Percentiles rank a stretch among this genome's conserved stretches.
Conservation (phyloP, 495 filamentous ascomycete species). For the Extremus antarcticus region DNA sequence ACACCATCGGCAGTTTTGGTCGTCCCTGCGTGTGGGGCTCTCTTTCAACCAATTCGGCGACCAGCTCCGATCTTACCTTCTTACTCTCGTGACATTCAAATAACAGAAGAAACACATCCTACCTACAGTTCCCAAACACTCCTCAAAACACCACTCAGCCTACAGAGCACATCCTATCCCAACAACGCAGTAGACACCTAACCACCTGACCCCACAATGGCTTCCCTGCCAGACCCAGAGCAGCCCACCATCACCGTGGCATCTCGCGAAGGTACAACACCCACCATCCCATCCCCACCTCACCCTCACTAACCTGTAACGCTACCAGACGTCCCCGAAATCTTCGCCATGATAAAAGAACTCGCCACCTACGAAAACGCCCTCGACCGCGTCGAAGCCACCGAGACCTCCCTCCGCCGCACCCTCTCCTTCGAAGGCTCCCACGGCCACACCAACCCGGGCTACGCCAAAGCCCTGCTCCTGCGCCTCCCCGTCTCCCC, state of each 20-base stretch:
- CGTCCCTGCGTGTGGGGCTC: no score
- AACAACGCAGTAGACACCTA: neutral
- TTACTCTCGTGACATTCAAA: no score
- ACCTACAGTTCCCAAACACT: neutral
- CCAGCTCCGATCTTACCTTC: no score
- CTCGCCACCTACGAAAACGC: constrained; percentile 79
- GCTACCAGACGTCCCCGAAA: constrained; percentile 65
- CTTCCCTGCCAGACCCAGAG: neutral
- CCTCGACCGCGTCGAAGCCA: constrained; percentile 66
- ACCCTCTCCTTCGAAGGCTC: constrained; percentile 66
- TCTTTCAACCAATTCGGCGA: no score
- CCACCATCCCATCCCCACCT: neutral
- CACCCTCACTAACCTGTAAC: no score
- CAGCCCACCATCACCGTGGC: constrained; percentile 19
- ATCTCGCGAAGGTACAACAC: constrained; percentile 20
- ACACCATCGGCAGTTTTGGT: no score
- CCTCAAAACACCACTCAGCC: neutral
- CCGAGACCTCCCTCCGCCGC: constrained; percentile 53
- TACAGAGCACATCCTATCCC: neutral
- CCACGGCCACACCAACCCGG: constrained; percentile 13
- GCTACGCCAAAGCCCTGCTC: constrained; percentile 23
- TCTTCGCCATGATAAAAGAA: constrained; percentile 75
- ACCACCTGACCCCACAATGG: neutral
- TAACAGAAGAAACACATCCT: no score
- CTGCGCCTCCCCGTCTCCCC: constrained; percentile 33